Evolutionary conservation across 371 early-diverging fungal species (phyloP), one percentile per base, ranked within the genome.

Genomic region (Cokeromyces recurvatus): DNA sequence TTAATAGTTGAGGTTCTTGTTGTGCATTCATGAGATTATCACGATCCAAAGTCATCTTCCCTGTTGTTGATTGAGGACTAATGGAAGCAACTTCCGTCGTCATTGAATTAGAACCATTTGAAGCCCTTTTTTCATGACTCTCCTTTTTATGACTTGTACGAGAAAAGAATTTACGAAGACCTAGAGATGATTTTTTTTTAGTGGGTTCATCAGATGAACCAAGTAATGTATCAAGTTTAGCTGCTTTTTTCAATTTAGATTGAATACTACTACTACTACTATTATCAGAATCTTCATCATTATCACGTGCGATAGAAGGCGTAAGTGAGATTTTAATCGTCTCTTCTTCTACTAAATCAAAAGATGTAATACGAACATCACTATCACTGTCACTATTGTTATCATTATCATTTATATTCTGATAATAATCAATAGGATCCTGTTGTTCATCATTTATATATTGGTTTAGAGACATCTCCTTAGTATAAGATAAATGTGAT

Each of bases 311-410:
- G 48, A 71, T 65, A 5, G 55, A 53, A 3, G 75, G 75, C 15
- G 75, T 75, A 2, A 75, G 58, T 8, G 75, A 75, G 24, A 69
- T 64, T 40, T 71, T 71, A 36, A 71, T 71, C 0, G 75, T 74
- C 29, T 74, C 75, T 6, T 64, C 55, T 36, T 66, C 64, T 8
- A 19, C 12, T 7, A 7, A 15, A 36, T 49, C 46, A 31, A 31
- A 16, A 7, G 36, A 38, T 3, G 54, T 55, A 42, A 50, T 59
- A 19, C 52, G 41, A 21, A 54, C 52, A 39, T 58, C 55, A 10
- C 55, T 52, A 27, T 54, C 59, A 27, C 49, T 46, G 22, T 51
- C 50, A 6, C 38, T 8, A 21, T 57, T 29, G 4, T 19, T 37
- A 21, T 37, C 19, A 9, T 43, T 29, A 11, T 36, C 25, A 16